phyloP scores from a whole-genome alignment of 352 stramenopile species.

The Pythium myriotylum region DNA sequence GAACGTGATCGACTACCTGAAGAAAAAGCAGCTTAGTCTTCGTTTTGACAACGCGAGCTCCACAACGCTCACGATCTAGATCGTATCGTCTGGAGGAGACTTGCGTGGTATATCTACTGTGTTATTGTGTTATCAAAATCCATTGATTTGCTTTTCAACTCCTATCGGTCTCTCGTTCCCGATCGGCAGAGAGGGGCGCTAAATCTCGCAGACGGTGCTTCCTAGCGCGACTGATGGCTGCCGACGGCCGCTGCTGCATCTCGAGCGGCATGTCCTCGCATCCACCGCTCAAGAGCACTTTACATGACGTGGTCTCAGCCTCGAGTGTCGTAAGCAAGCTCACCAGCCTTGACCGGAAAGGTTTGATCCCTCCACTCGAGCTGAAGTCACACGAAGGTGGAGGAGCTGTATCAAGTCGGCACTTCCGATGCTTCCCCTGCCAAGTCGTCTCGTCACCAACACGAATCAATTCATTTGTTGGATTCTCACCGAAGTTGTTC shows the following conservation, averaged over 20 bases:
- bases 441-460: too few relatives aligned
- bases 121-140: not conserved
- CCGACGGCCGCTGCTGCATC: not conserved
- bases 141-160: not conserved
- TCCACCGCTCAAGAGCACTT: constrained; percentile 26
- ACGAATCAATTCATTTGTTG: too few relatives aligned
- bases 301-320: constrained; percentile 63
- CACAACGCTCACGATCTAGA: constrained; percentile 83
- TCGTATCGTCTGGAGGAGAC: not conserved
- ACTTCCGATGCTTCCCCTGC: too few relatives aligned
- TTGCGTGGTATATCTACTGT: not conserved
- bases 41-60: constrained; percentile 87
- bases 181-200: not conserved
- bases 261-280: not conserved
- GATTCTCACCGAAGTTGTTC: too few relatives aligned
- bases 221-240: not conserved
- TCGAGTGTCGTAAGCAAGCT: constrained; percentile 68
- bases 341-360: constrained; percentile 62
- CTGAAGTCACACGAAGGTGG: not conserved
- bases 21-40: constrained; percentile 89
- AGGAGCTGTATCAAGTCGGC: too few relatives aligned
- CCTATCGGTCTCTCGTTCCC: not conserved
- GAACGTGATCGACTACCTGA: constrained; percentile 83
- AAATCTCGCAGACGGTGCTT: constrained; percentile 12
- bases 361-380: constrained; percentile 27